Base-by-base conservation (phyloP, 306 rosid genomes). In the Trifolium repens region DNA sequence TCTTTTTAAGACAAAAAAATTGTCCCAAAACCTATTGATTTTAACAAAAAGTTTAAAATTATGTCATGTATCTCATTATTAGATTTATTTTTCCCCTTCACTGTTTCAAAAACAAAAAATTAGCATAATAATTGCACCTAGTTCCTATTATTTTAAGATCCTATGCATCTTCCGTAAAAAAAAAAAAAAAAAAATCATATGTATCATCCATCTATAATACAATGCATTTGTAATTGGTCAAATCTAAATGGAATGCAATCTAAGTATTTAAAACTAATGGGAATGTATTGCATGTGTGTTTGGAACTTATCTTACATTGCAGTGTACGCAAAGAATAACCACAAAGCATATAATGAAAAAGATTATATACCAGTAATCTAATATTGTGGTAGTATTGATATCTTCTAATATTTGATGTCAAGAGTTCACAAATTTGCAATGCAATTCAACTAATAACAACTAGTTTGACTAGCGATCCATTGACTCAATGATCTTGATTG, bases 241-340 rank as follows among this genome's bases (percentile, higher is more conserved):
- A 54, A 30, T 72, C 73, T 54, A 30, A 15, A 8, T n/a, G 39
- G 49, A 54, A 27, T 27, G 73, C 72, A 60, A 57, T 30, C 37
- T 1, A 61, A 78, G 14, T 22, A 2, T 30, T 50, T 5, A 35
- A 49, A 35, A 61, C n/a, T 10, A 60, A 34, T 9, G 3, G 55
- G 26, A 70, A 13, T 60, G 46, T 60, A 49, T 15, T 35, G 4
- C 46, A 8, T 47, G 26, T 61, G 37, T 44, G 30, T 52, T 63
- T 71, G 67, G 5, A 61, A 71, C 82, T 50, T 3, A 67, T 26
- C 57, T 40, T 72, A 7, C 44, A 59, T 24, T 50, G 13, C 72
- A 78, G 5, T 62, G 58, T 8, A 71, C 67, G 82, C 61, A 53
- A 79, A 63, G 49, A 72, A 30, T 65, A 63, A 61, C 37, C 67